Evolutionary conservation across 169 alveolate species (phyloP).

Genomic region (Cryptosporidium felis): DNA sequence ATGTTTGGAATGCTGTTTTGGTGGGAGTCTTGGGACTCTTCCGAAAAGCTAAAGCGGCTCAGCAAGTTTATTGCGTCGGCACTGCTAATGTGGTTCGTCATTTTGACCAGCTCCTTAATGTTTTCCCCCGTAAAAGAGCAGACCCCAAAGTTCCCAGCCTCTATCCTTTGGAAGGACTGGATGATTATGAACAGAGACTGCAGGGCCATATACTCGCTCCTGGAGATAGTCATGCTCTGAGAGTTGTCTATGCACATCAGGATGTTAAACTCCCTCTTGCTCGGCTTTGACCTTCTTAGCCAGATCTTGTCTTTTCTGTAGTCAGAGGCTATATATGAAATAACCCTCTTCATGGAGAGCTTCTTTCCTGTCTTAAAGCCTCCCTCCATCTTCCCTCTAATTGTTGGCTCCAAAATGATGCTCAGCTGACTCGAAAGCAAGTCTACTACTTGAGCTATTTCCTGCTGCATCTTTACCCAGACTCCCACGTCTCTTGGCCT

Average conservation of each 20-base stretch:
- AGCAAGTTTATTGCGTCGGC: slow-evolving; percentile 72
- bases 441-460: slow-evolving; percentile 76
- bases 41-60: slow-evolving; percentile 79
- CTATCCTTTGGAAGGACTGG: slow-evolving; percentile 85
- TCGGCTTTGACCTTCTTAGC: slow-evolving; percentile 96
- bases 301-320: slow-evolving; percentile 98
- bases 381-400: slow-evolving; percentile 90
- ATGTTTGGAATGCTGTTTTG: slow-evolving; percentile 76
- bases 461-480: slow-evolving; percentile 74
- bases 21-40: slow-evolving; percentile 80
- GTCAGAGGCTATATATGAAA: slow-evolving; percentile 97
- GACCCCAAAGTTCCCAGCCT: slow-evolving; percentile 83
- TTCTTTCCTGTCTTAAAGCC: slow-evolving; percentile 96
- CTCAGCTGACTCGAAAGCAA: slow-evolving; percentile 88
- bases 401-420: slow-evolving; percentile 91
- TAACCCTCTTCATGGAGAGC: slow-evolving; percentile 93
- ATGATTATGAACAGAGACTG: slow-evolving; percentile 84
- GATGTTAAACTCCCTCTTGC: slow-evolving; percentile 94
- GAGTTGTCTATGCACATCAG: slow-evolving; percentile 95
- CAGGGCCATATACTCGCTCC: slow-evolving; percentile 87
- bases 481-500: slow-evolving; percentile 11
- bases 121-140: slow-evolving; percentile 78
- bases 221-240: slow-evolving; percentile 91
- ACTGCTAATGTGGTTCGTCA: slow-evolving; percentile 52
- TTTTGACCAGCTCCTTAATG: slow-evolving; percentile 72